Evolutionary conservation across 2,329 filamentous ascomycete species (phyloP).

Genomic region (Fusarium sp.): DNA sequence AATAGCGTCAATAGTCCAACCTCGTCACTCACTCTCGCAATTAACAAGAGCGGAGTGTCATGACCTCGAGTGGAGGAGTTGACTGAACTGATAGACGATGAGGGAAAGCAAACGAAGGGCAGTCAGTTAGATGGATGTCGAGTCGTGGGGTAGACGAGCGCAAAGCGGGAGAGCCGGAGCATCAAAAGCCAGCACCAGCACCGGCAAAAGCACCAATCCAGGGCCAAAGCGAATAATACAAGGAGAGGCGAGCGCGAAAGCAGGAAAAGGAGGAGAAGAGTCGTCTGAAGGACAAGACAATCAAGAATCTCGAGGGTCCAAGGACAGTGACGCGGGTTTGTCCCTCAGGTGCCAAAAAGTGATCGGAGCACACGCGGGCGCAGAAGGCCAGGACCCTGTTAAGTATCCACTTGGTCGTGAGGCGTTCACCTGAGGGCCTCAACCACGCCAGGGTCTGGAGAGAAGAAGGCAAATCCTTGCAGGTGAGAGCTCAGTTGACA

Average conservation of each 20-base stretch:
- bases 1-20: slow-evolving; percentile 28
- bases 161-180: slow-evolving; percentile 22
- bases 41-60: slow-evolving; percentile 34
- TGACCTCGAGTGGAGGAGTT: slow-evolving; percentile 30
- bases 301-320: slow-evolving; percentile 34
- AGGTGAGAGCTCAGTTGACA: slow-evolving; percentile 34
- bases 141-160: slow-evolving; percentile 4
- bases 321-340: slow-evolving; percentile 36
- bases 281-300: slow-evolving; percentile 18
- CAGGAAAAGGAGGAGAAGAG: slow-evolving; percentile 33
- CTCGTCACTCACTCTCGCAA: slow-evolving; percentile 35
- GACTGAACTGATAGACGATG: slow-evolving; percentile 7
- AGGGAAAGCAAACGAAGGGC: slow-evolving; percentile 6
- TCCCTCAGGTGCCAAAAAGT: slow-evolving; percentile 33
- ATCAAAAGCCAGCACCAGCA: slow-evolving; percentile 41
- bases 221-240: slow-evolving; percentile 28
- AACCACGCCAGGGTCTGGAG: slow-evolving; percentile 36
- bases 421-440: slow-evolving; percentile 33
- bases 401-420: slow-evolving; percentile 41
- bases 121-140: slow-evolving; percentile 10
- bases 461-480: slow-evolving; percentile 38
- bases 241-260: slow-evolving; percentile 17
- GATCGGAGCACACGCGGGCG: slow-evolving; percentile 45
- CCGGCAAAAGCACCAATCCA: slow-evolving; percentile 37
- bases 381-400: slow-evolving; percentile 39